Evolutionary conservation across 768 basidiomycete genomes (phyloP).

Genomic region (Gautieria morchelliformis): DNA sequence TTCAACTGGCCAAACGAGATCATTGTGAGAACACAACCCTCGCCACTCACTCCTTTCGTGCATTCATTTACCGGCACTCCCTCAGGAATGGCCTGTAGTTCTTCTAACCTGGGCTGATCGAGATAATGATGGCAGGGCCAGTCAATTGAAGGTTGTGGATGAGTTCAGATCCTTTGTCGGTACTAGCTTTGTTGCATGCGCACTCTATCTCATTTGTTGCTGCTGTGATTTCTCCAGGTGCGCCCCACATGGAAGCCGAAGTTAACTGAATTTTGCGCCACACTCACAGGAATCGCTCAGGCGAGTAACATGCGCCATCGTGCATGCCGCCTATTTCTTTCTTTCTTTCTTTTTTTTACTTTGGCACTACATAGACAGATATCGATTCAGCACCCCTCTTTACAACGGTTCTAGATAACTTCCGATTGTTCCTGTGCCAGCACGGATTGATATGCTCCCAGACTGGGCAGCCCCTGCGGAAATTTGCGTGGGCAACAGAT

Average conservation of each 20-base stretch:
- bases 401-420: conserved; percentile 50
- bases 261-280: conserved; percentile 75
- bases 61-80: background rate
- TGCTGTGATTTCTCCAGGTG: background rate
- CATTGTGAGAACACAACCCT: conserved; percentile 47
- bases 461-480: conserved; percentile 45
- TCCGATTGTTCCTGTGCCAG: conserved; percentile 58
- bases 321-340: conserved; percentile 6
- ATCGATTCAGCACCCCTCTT: conserved; percentile 76
- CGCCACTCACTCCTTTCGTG: background rate
- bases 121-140: conserved; percentile 38
- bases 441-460: conserved; percentile 58
- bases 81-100: conserved; percentile 88
- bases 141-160: conserved; percentile 56
- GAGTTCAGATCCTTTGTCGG: conserved; percentile 83
- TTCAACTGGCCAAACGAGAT: conserved; percentile 93
- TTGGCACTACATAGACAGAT: conserved; percentile 43
- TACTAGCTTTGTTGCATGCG: background rate
- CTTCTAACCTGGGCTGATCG: conserved; percentile 75
- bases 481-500: conserved; percentile 77
- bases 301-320: conserved; percentile 33
- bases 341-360: background rate
- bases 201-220: background rate
- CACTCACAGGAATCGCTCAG: conserved; percentile 88
- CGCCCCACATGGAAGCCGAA: conserved; percentile 76